Evolutionary conservation across 805 yeast species (phyloP).

Genomic region (Candida fluviatilis): DNA sequence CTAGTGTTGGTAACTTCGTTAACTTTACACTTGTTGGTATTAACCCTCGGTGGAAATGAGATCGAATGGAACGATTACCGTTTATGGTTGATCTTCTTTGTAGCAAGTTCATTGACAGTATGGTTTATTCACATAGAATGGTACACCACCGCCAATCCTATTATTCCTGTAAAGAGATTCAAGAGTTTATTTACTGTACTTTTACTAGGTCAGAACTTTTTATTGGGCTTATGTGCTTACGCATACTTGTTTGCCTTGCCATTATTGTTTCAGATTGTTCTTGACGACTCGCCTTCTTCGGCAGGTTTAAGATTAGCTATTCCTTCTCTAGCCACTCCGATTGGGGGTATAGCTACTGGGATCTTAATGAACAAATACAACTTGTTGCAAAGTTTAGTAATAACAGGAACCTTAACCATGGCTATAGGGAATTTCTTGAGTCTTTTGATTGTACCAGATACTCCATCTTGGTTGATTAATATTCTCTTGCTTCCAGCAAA

Average conservation of each 20-base stretch:
- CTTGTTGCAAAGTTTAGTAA: slow-evolving; percentile 21
- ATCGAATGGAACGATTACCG: slow-evolving; percentile 13
- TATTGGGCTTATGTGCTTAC: slow-evolving; percentile 35
- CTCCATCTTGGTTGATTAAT: slow-evolving; percentile 22
- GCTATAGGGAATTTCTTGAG: slow-evolving; percentile 30
- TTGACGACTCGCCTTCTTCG: slow-evolving; percentile 35
- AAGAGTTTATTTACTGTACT: slow-evolving; percentile 18
- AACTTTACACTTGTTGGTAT: slow-evolving; percentile 23
- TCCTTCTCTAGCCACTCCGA: slow-evolving; percentile 40
- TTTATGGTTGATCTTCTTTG: slow-evolving; percentile 11
- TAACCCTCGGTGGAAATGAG: slow-evolving; percentile 21
- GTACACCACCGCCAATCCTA: slow-evolving; percentile 23
- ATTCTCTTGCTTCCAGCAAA: slow-evolving; percentile 30
- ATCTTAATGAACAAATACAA: slow-evolving; percentile 29
- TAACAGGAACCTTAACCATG: slow-evolving; percentile 31
- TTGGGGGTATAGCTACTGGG: slow-evolving; percentile 40
- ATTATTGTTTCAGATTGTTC: slow-evolving; percentile 36
- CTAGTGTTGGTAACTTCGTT: slow-evolving; percentile 27
- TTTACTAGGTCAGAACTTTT: slow-evolving; percentile 24
- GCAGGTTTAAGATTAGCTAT: slow-evolving; percentile 40
- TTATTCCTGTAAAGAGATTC: slow-evolving; percentile 27
- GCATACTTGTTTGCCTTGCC: slow-evolving; percentile 42
- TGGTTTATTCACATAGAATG: slow-evolving; percentile 17
- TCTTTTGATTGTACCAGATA: slow-evolving; percentile 15
- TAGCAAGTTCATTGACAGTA: slow-evolving; percentile 10